Evolutionary conservation across 768 basidiomycete genomes (phyloP).

Genomic region (Leccinellum albellum): DNA sequence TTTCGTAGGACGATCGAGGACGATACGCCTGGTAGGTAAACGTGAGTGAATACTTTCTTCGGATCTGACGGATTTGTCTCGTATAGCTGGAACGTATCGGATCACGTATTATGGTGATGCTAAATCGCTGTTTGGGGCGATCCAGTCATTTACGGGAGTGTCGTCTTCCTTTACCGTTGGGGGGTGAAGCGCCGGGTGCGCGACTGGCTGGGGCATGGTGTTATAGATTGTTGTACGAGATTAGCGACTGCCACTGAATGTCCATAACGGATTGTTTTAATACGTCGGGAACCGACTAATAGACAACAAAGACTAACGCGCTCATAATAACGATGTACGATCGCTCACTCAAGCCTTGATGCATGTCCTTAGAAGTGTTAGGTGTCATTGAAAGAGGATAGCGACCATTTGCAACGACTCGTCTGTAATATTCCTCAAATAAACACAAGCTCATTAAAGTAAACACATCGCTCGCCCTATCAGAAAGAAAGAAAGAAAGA

Average conservation of each 20-base stretch:
- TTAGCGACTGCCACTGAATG: neutral
- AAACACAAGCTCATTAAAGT: no score
- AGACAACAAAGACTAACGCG: no score
- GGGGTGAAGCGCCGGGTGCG: slow-evolving; percentile 5
- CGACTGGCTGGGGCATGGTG: neutral
- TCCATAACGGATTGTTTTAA: neutral
- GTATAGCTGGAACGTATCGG: slow-evolving; percentile 64
- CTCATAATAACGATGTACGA: no score
- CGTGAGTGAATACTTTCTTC: neutral
- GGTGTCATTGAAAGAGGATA: no score
- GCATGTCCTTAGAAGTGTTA: no score
- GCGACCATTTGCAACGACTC: no score
- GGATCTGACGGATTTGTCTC: neutral
- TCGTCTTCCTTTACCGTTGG: slow-evolving; percentile 60
- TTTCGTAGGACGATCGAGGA: slow-evolving; percentile 56
- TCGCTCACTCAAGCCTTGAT: no score
- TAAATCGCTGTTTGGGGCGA: slow-evolving; percentile 63
- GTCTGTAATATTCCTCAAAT: no score
- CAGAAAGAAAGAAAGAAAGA: neutral
- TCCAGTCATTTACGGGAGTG: slow-evolving; percentile 57
- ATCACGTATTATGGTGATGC: slow-evolving; percentile 71
- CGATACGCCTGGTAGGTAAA: slow-evolving; percentile 38
- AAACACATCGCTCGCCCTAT: neutral
- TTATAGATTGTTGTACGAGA: neutral
- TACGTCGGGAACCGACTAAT: neutral